Conservation (phyloP, 805 yeast genomes). For the Suhomyces tanzawaensis region DNA sequence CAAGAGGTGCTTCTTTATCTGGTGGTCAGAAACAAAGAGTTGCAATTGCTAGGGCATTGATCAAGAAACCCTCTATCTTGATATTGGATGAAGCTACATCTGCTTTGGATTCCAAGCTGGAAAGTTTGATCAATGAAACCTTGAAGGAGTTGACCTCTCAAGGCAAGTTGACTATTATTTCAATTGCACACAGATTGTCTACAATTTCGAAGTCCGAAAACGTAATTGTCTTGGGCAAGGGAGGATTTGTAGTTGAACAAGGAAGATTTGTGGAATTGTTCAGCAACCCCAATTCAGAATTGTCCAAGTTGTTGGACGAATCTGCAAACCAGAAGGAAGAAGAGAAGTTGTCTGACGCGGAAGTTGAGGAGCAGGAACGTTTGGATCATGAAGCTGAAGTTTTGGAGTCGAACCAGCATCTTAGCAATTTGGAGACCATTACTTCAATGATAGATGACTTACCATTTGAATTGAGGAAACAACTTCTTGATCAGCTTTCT, state of each 20-base stretch:
- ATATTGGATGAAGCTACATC: constrained; percentile 71
- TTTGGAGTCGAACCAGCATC: constrained; percentile 16
- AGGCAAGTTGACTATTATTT: constrained; percentile 42
- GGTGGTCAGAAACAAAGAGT: constrained; percentile 80
- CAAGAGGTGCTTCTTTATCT: constrained; percentile 56
- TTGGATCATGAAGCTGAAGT: constrained; percentile 25
- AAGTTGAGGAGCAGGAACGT: constrained; percentile 23
- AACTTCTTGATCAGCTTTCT: constrained; percentile 27
- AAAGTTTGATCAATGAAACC: constrained; percentile 43
- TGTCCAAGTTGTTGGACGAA: constrained; percentile 41
- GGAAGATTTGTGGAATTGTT: constrained; percentile 40
- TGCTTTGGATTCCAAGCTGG: constrained; percentile 55
- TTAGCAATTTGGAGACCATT: constrained; percentile 23
- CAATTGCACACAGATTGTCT: constrained; percentile 45
- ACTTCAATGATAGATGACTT: constrained; percentile 35
- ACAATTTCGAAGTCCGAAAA: constrained; percentile 45
- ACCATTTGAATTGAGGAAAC: constrained; percentile 30
- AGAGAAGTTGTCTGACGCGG: constrained; percentile 19
- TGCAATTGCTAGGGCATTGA: constrained; percentile 72
- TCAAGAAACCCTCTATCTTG: constrained; percentile 61
- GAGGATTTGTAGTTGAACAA: constrained; percentile 40
- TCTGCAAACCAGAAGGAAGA: constrained; percentile 22
- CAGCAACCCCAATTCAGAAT: constrained; percentile 40
- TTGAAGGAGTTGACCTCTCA: constrained; percentile 34
- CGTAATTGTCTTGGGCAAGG: constrained; percentile 42